Evolutionary conservation across 352 stramenopile species (phyloP).

Genomic region (Phytophthora vignae): DNA sequence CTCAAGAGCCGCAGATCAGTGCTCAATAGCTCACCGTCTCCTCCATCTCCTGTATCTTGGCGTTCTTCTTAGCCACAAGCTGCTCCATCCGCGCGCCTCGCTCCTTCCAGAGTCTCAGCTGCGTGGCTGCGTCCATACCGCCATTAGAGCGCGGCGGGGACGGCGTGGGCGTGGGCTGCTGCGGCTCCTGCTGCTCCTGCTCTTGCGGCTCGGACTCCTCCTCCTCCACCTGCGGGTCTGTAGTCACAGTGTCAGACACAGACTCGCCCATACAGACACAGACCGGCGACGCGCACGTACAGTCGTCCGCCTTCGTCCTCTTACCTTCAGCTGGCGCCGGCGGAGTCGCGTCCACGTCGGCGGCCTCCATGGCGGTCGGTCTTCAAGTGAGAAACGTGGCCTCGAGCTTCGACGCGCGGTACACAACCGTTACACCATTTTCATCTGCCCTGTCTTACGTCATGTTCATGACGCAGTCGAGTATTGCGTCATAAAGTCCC

Average conservation of each 20-base stretch:
- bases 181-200: background rate
- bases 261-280: background rate
- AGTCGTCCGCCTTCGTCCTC: conserved; percentile 12
- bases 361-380: conserved; percentile 26
- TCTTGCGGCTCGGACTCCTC: conserved; percentile 1
- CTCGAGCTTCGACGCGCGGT: background rate
- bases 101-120: conserved; percentile 71
- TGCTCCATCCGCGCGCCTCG: conserved; percentile 63
- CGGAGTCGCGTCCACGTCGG: conserved; percentile 10
- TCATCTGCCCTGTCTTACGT: background rate
- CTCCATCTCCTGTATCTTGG: conserved; percentile 79
- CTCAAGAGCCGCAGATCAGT: background rate
- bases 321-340: conserved; percentile 30
- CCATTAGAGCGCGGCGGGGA: conserved; percentile 36
- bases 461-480: background rate
- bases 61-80: conserved; percentile 74
- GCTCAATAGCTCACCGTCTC: conserved; percentile 55
- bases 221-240: conserved; percentile 27
- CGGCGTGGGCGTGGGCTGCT: conserved; percentile 4
- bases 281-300: background rate
- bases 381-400: conserved; percentile 11
- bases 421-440: conserved; percentile 16
- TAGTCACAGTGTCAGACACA: conserved; percentile 1
- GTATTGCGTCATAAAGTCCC: background rate
- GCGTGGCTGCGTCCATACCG: conserved; percentile 24